These are phyloP conservation scores for Lecanicillium sp. DNA, from an alignment of 2,329 filamentous ascomycete genomes.

Conservation along the genomic window DNA sequence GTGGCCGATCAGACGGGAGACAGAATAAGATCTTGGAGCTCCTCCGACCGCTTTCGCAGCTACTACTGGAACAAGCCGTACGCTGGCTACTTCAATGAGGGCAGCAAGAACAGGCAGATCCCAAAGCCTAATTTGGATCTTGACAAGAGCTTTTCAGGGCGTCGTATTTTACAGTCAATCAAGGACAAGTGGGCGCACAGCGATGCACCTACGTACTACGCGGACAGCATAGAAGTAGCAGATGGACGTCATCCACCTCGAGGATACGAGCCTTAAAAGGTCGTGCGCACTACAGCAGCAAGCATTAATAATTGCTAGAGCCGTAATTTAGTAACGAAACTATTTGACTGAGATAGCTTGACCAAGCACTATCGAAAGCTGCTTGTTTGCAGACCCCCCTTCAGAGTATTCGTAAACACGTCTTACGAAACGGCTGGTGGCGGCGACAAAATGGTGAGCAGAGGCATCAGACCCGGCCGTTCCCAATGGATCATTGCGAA, in stretches of 20 bases:
- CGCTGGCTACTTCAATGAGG: slow-evolving; percentile 37
- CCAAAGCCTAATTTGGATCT: slow-evolving; percentile 31
- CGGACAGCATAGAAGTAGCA: slow-evolving; percentile 26
- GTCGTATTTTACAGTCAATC: slow-evolving; percentile 28
- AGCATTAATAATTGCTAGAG: no score
- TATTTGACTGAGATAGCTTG: no score
- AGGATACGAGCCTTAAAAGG: slow-evolving; percentile 25
- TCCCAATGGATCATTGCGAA: no score
- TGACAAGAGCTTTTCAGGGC: slow-evolving; percentile 21
- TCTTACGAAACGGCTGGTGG: no score
- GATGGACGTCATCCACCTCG: slow-evolving; percentile 35
- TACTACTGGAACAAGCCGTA: slow-evolving; percentile 48
- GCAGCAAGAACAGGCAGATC: slow-evolving; percentile 24
- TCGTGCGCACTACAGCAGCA: no score
- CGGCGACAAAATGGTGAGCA: no score
- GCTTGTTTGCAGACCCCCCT: no score
- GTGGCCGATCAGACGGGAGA: slow-evolving; percentile 57
- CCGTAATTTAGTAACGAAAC: no score
- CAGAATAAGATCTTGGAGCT: slow-evolving; percentile 28
- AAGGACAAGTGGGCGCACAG: slow-evolving; percentile 28
- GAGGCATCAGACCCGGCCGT: no score
- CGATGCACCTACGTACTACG: slow-evolving; percentile 33
- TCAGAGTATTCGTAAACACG: no score
- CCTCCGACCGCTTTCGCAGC: slow-evolving; percentile 23
- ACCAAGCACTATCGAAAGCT: no score